Evolutionary conservation across 2,329 filamentous ascomycete genomes (phyloP), one percentile per base, ranked within the genome.

Genomic region (Orbilia oligospora): DNA sequence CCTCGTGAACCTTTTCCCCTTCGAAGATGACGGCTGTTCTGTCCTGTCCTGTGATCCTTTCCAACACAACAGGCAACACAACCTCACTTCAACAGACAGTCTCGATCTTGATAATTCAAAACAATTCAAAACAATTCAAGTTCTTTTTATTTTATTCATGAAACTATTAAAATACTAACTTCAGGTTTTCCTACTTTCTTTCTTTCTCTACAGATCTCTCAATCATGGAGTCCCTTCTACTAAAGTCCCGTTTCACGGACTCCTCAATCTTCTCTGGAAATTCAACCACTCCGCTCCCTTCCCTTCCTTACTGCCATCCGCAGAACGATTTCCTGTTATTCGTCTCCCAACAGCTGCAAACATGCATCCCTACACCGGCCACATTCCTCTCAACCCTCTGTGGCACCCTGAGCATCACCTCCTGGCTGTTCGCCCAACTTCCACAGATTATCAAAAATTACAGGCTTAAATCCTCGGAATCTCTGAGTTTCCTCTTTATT

Each of bases 381-480:
- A 89, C 89, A 22, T 86, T 91, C 76, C 80, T 90, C 72, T 91
- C 90, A 22, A 89, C 88, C 5, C 79, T 87, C 1, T 86, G 91
- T 67, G 90, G 90, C 20, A 87, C 86, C 0, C 84, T 90, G 77
- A 91, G 89, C 81, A 91, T 92, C 77, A 81, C 90, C 64, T 88
- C 90, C 51, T 92, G 90, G 90, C 86, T 92, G 1, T 92, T 91
- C 82, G 90, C 90, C 12, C 90, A 91, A 83, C 85, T 91, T 30
- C 90, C 90, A 0, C 90, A 92, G 82, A 91, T 92, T 80, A 90
- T 89, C 84, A 91, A 91, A 85, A 92, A 92, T 82, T 89, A 89
- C 82, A 86, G 86, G 66, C 83, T 91, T 20, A 87, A 90, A 81
- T 91, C 89, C 12, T 91, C 90, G 0, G 89, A 89, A 0, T 90